These are phyloP conservation scores for Didymella lethalis DNA, from an alignment of 2,329 filamentous ascomycete species.

Conservation along the genomic window DNA sequence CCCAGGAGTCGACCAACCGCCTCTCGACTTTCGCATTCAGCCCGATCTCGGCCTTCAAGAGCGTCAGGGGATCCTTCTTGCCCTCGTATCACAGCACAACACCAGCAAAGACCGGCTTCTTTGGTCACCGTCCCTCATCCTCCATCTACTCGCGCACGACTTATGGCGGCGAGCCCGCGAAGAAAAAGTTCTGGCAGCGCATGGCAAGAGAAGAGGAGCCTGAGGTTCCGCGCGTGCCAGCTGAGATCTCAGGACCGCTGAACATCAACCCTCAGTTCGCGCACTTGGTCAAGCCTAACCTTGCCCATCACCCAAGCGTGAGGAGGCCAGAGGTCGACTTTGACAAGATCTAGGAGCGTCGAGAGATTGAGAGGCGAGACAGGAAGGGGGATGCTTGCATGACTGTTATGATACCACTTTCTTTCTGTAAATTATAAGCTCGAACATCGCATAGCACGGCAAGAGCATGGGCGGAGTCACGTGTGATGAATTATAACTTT, in stretches of 20 bases:
- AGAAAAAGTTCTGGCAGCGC: constrained; percentile 44
- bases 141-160: constrained; percentile 48
- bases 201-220: constrained; percentile 45
- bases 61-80: constrained; percentile 54
- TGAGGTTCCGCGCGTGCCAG: constrained; percentile 55
- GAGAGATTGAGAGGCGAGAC: background rate
- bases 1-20: constrained; percentile 32
- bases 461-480: constrained; percentile 2
- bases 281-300: constrained; percentile 63
- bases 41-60: constrained; percentile 49
- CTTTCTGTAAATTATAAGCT: constrained; percentile 17
- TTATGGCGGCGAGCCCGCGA: constrained; percentile 38
- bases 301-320: constrained; percentile 62
- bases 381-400: constrained; percentile 11
- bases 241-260: constrained; percentile 65
- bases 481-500: constrained; percentile 20
- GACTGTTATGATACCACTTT: constrained; percentile 46
- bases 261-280: constrained; percentile 62
- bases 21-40: constrained; percentile 44
- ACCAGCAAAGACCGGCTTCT: constrained; percentile 36
- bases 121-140: constrained; percentile 39
- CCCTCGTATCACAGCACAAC: constrained; percentile 57
- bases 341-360: constrained; percentile 35
- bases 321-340: constrained; percentile 42
- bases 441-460: constrained; percentile 3